Percentiles rank a stretch among this genome's conserved stretches.
Conservation (phyloP, 2,329 filamentous ascomycete genomes). For the Sclerotiophoma versabilis region DNA sequence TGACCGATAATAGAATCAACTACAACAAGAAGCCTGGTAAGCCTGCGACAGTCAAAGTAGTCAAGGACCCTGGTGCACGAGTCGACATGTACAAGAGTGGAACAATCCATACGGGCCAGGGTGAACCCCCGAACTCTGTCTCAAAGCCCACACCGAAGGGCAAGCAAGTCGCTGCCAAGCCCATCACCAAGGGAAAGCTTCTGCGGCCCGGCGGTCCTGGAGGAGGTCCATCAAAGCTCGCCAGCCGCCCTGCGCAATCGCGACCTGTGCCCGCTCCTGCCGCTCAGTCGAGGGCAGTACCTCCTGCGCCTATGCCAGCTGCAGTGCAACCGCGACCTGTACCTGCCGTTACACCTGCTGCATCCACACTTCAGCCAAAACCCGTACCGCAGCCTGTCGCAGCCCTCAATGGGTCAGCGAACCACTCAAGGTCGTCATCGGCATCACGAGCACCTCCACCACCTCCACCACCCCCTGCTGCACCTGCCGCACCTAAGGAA, state of each 20-base stretch:
- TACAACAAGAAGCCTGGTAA: constrained; percentile 99
- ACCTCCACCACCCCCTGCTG: constrained; percentile 70
- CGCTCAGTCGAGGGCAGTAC: constrained; percentile 54
- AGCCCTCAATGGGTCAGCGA: constrained; percentile 58
- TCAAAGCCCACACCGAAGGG: constrained; percentile 86
- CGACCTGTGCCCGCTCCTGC: constrained; percentile 42
- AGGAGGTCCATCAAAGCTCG: constrained; percentile 77
- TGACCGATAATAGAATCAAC: constrained; percentile 67
- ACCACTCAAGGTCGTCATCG: constrained; percentile 51
- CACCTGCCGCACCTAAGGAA: constrained; percentile 68
- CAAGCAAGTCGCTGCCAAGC: constrained; percentile 84
- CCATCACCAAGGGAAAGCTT: constrained; percentile 91
- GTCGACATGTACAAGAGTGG: constrained; percentile 94
- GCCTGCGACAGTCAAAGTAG: constrained; percentile 82
- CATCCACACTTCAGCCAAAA: constrained; percentile 46
- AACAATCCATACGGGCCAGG: constrained; percentile 83
- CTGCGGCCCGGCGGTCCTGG: constrained; percentile 89
- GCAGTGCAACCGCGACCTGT: constrained; percentile 49
- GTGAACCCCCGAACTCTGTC: constrained; percentile 81
- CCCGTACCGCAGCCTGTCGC: constrained; percentile 64
- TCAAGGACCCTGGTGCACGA: constrained; percentile 80
- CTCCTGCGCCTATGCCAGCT: constrained; percentile 59
- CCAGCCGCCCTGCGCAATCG: constrained; percentile 56
- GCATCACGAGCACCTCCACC: constrained; percentile 59
- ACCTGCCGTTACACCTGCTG: constrained; percentile 33